These are phyloP conservation scores for Blastobotrys terrestris DNA, from an alignment of 805 yeast species.

Conservation along the genomic window DNA sequence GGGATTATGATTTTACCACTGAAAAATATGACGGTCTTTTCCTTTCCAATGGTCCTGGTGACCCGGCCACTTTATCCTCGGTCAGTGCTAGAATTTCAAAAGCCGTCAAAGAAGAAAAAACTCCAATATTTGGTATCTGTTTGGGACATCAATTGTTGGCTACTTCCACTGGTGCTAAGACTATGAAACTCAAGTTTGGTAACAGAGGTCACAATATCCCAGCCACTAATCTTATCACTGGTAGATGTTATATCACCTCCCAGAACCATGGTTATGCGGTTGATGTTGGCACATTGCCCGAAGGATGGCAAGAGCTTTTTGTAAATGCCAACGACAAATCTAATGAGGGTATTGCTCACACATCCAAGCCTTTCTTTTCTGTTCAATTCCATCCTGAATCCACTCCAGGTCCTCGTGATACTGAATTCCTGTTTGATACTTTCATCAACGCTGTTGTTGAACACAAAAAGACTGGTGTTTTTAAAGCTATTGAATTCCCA, in stretches of 20 bases:
- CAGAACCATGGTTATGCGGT: conserved; percentile 99
- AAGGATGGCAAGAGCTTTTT: conserved; percentile 90
- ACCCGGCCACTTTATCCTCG: conserved; percentile 77
- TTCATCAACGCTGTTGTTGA: conserved; percentile 76
- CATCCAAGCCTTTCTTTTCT: conserved; percentile 83
- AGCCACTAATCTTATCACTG: conserved; percentile 80
- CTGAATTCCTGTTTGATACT: conserved; percentile 93
- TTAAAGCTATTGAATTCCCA: conserved; percentile 80
- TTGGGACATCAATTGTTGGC: conserved; percentile 96
- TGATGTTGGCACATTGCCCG: conserved; percentile 63
- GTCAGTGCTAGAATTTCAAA: conserved; percentile 55
- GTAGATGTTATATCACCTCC: conserved; percentile 96
- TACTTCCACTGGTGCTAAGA: conserved; percentile 90
- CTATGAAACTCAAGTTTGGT: conserved; percentile 90
- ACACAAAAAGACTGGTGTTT: conserved; percentile 38
- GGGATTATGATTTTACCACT: conserved; percentile 77
- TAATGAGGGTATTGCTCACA: conserved; percentile 96
- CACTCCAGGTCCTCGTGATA: conserved; percentile 98
- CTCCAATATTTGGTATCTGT: conserved; percentile 97
- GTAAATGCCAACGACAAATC: conserved; percentile 96
- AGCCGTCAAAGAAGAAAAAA: conserved; percentile 57
- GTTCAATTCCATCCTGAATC: conserved; percentile 99
- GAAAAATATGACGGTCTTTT: conserved; percentile 93
- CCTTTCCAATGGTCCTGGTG: conserved; percentile 99
- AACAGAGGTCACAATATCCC: conserved; percentile 99